Percentiles rank a stretch among this genome's conserved stretches.
Conservation (phyloP, 805 yeast species). For the Lachancea kluyveri region DNA sequence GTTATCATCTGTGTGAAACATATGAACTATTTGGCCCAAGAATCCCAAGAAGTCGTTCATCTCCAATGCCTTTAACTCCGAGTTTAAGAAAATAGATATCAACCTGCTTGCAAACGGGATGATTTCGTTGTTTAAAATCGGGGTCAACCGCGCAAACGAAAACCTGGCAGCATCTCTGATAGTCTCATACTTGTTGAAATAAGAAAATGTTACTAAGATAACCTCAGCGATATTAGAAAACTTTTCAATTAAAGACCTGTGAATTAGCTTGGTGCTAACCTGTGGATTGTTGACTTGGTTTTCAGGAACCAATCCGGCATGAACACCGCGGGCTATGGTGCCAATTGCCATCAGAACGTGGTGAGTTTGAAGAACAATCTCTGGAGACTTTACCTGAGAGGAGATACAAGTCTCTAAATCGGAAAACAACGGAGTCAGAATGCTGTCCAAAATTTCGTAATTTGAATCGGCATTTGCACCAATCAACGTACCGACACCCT, state of each 20-base stretch:
- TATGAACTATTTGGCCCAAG: slow-evolving; percentile 81
- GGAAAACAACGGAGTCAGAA: slow-evolving; percentile 69
- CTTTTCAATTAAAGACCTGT: slow-evolving; percentile 35
- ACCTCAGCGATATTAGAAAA: slow-evolving; percentile 73
- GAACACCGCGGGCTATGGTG: slow-evolving; percentile 82
- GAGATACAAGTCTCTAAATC: slow-evolving; percentile 63
- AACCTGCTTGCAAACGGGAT: slow-evolving; percentile 58
- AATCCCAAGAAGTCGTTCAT: slow-evolving; percentile 78
- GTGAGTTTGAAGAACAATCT: slow-evolving; percentile 66
- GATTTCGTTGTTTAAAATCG: slow-evolving; percentile 52
- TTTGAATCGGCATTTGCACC: slow-evolving; percentile 39
- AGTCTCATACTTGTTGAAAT: slow-evolving; percentile 54
- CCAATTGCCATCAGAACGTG: slow-evolving; percentile 86
- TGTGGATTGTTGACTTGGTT: slow-evolving; percentile 34
- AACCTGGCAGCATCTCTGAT: slow-evolving; percentile 84
- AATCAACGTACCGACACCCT: slow-evolving; percentile 75
- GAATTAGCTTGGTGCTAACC: slow-evolving; percentile 25
- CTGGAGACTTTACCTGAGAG: slow-evolving; percentile 35
- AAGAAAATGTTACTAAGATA: slow-evolving; percentile 75
- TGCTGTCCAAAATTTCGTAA: slow-evolving; percentile 47
- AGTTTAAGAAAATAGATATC: slow-evolving; percentile 56
- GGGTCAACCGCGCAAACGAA: slow-evolving; percentile 80
- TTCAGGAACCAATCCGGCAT: slow-evolving; percentile 37
- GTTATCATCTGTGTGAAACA: slow-evolving; percentile 56
- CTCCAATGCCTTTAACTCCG: slow-evolving; percentile 55